Base-by-base conservation (phyloP, 495 filamentous ascomycete species). In the Podospora anserina region DNA sequence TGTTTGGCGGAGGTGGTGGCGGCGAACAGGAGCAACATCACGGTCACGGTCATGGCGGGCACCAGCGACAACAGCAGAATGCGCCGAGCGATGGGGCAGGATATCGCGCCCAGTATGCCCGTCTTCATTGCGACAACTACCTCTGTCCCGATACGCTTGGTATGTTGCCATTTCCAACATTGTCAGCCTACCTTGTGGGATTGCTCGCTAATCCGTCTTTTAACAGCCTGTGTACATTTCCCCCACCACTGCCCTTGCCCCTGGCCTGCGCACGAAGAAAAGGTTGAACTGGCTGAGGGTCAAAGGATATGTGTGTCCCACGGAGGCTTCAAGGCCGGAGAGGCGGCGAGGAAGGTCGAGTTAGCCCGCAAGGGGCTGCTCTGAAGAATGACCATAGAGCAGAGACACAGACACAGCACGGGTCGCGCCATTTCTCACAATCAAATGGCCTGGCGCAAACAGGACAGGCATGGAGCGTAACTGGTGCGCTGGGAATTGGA, bases 191-290 rank as follows among this genome's bases (percentile, higher is more conserved):
- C 34, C 6, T 16, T 30, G 16, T 49, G n/a, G 26, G 16, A 26
- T 13, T 16, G 16, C 0, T 18, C 18, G 55, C 23, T 55, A n/a
- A 61, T 11, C 15, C n/a, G 23, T 11, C 7, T 1, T 16, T 18
- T 4, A 53, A 63, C 55, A 83, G 89, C 92, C 5, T 97, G 93
- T 82, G 93, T 97, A 2, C 88, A 91, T 75, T 92, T 96, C 83
- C 93, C 93, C 7, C 93, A 96, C 78, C 93, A 97, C 79, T 97
- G 93, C 77, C 93, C 93, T 6, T 97, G 93, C 78, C 83, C 92
- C 2, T 93, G 91, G 81, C 89, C 92, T 6, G 80, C 82, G 18
- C 84, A 91, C 59, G 91, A 96, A 76, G 92, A 97, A 74, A 97
- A 97, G 73, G 86, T 94, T 65, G 93, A 97, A 78, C 80, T 95